Base-by-base conservation (phyloP, 23 red algal genomes). In the Gracilaria gracilis region DNA sequence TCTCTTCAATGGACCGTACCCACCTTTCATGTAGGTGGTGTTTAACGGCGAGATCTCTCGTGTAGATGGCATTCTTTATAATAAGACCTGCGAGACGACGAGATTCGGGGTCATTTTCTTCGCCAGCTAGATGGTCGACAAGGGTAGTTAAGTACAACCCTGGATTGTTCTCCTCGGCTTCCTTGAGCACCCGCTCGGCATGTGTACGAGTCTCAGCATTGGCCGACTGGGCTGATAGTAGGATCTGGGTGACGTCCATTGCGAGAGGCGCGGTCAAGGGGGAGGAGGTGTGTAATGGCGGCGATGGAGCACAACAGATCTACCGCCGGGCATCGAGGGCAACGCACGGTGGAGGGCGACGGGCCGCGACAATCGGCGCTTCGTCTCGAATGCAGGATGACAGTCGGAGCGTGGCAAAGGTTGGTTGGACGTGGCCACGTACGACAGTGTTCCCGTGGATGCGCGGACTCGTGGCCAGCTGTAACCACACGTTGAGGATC, bases 11-110 rank as follows among this genome's bases (percentile, higher is more conserved):
- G 9, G 84, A 61, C 4, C 67, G 81, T 15, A 88, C 66, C 96
- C 96, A 98, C 32, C 96, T 82, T 80, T 92, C 93, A 54, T 82
- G 57, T n/a, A 80, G 79, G 47, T 83, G 83, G 16, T 32, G 65
- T n/a, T 88, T 66, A 39, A 62, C 31, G 50, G 92, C 49, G 31
- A 55, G 81, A 59, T 86, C 91, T 37, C 91, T 76, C 19, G 90
- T 59, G 42, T 94, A 88, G 78, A 99, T 71, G 13, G 87, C 75
- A 91, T 99, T 99, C 80, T 99, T 99, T 35, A 99, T 57, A 40
- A 99, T 81, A 46, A 99, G 85, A 57, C 89, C 93, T 19, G 97
- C 97, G 40, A 99, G 87, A 59, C 94, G 97, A 51, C 97, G 90
- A 62, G 88, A 90, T 82, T 96, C 72, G 11, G 92, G 79, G 19